Evolutionary conservation across 805 yeast genomes (phyloP).

Genomic region (Wickerhamiella kazuoi): DNA sequence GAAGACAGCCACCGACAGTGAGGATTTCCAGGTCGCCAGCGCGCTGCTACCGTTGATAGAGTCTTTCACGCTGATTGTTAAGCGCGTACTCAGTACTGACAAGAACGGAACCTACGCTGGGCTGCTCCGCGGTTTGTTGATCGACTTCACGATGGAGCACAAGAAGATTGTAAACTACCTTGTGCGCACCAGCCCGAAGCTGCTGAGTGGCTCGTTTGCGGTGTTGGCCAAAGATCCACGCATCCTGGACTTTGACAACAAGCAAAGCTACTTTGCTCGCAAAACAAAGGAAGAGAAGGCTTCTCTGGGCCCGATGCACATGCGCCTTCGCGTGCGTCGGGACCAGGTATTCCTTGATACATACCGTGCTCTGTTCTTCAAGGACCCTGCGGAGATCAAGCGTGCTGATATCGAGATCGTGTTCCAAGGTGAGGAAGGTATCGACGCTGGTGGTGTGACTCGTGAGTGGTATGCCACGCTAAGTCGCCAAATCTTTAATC

Average conservation of each 20-base stretch:
- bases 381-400: slow-evolving; percentile 48
- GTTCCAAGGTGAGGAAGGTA: slow-evolving; percentile 90
- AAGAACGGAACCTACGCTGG: slow-evolving; percentile 36
- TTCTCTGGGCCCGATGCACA: slow-evolving; percentile 24
- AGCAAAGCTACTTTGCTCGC: slow-evolving; percentile 66
- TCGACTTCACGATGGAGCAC: slow-evolving; percentile 76
- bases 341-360: slow-evolving; percentile 88
- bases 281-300: slow-evolving; percentile 24
- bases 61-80: slow-evolving; percentile 90
- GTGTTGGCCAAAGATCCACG: slow-evolving; percentile 75
- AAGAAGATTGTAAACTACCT: slow-evolving; percentile 74
- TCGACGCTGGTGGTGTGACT: slow-evolving; percentile 96
- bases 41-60: slow-evolving; percentile 75
- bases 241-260: slow-evolving; percentile 87
- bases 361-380: slow-evolving; percentile 64
- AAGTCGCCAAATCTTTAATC: slow-evolving; percentile 87
- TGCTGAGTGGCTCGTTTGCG: slow-evolving; percentile 92
- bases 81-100: slow-evolving; percentile 50
- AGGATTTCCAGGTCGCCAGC: slow-evolving; percentile 49
- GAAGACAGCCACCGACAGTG: slow-evolving; percentile 30
- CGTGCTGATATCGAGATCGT: slow-evolving; percentile 37
- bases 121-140: slow-evolving; percentile 62
- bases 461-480: slow-evolving; percentile 95
- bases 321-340: slow-evolving; percentile 57
- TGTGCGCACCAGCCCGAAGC: slow-evolving; percentile 77